Evolutionary conservation across 129 eudicot species (phyloP), one percentile per base, ranked within the genome.

Genomic region (Scalesia atractyloides): DNA sequence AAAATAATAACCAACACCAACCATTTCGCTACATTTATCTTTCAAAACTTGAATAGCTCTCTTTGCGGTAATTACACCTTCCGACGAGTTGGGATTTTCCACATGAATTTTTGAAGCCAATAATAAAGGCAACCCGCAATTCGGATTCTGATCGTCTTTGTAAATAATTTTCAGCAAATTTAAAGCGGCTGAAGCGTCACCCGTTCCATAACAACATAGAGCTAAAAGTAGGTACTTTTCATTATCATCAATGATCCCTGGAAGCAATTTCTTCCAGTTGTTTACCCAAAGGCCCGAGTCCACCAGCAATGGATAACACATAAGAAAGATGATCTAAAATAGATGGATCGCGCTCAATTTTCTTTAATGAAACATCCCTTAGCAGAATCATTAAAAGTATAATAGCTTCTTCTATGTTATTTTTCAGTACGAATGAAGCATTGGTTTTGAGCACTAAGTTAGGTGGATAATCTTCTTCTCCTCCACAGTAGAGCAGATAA

Each of bases 321-420:
- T 79, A 94, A 13, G 90, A 72, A 51, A 90, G 90, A 75, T 94
- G 97, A 75, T 90, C 96, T 47, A 94, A n/a, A 74, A 94, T 65
- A 34, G 93, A 81, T 1, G 97, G 96, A 59, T 90, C 99, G 89
- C 91, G 81, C 79, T 86, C 82, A 9, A 88, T 88, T 62, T 65
- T 72, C 61, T 78, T 74, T 24, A 81, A 76, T 2, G 78, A 73
- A 14, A 80, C 84, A 75, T 90, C 88, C 68, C 86, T 88, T 64
- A 88, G 53, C 34, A 94, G 81, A 77, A 88, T 73, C 81, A 88
- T 79, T 59, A 90, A 64, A 30, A 94, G 79, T 33, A 90, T 78
- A 73, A 90, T 90, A 30, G 99, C 96, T 81, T 94, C 99, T 76
- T 94, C 99, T 26, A 80, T 81, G 79, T 86, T 94, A 64, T 75